Evolutionary conservation across 2,329 filamentous ascomycete species (phyloP), one percentile per base, ranked within the genome.

Genomic region (Penicillium glabrum): DNA sequence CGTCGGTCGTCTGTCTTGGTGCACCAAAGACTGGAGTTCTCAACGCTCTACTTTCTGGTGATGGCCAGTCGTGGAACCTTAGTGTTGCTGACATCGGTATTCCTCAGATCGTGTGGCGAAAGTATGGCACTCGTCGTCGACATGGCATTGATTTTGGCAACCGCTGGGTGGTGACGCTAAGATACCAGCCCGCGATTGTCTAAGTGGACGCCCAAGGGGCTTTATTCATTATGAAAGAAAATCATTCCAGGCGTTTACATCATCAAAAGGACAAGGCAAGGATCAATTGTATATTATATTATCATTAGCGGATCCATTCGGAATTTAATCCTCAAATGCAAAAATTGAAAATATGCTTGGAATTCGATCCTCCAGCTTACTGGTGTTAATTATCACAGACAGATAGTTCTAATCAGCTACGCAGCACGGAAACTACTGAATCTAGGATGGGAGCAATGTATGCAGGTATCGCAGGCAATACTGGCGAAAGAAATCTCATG

Each of bases 71-170:
- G 5, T 96, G 93, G 92, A 86, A 88, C 52, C 78, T 98, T 1
- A 90, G 86, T 69, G 85, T 98, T 13, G 91, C 88, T 2, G 95
- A 99, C 71, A 88, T 97, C 62, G 93, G 95, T 0, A 84, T 97
- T 14, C 87, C 87, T 2, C 87, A 90, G 56, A 85, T 89, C 4
- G 90, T 92, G 3, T 96, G 93, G 89, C 89, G 88, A 69, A 91
- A 91, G 72, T 89, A 90, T 1, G 90, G 90, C 2, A 91, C 90
- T 5, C 88, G 89, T 70, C 85, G 91, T 50, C 86, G 92, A 21
- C 87, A 90, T 62, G 92, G 92, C 0, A 88, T 97, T 54, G 91
- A 93, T 67, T 98, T 97, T 79, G 91, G 91, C 24, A 86, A 87
- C 58, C 85, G 87, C 62, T 98, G 93, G 93, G 87, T 95, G 60